Conservation (phyloP, 2,329 filamentous ascomycete genomes). For the Diatrype stigma region DNA sequence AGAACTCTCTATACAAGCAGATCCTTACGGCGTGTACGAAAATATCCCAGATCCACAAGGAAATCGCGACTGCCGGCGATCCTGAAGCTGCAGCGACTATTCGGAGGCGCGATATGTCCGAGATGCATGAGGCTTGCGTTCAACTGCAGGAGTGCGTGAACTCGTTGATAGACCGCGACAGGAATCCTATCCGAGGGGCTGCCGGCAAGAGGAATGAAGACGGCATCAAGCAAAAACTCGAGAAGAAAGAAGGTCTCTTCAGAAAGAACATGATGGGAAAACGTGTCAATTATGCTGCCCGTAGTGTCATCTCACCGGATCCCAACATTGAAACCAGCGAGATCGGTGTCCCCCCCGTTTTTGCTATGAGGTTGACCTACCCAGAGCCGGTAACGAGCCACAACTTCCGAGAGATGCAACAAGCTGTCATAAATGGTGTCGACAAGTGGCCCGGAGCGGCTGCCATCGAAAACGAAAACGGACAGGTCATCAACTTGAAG, state of each 20-base stretch:
- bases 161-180: slow-evolving; percentile 83
- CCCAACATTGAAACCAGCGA: slow-evolving; percentile 99
- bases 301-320: slow-evolving; percentile 96
- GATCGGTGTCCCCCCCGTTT: slow-evolving; percentile 97
- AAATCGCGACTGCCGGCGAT: slow-evolving; percentile 49
- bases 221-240: slow-evolving; percentile 94
- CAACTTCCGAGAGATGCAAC: slow-evolving; percentile 93
- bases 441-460: slow-evolving; percentile 92
- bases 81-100: slow-evolving; percentile 31
- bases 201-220: slow-evolving; percentile 79
- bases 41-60: slow-evolving; percentile 69
- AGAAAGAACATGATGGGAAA: slow-evolving; percentile 99
- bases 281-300: slow-evolving; percentile 95
- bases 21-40: slow-evolving; percentile 73
- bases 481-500: slow-evolving; percentile 81
- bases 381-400: slow-evolving; percentile 96
- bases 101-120: slow-evolving; percentile 61
- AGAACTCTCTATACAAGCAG: slow-evolving; percentile 82
- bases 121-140: slow-evolving; percentile 78
- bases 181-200: slow-evolving; percentile 75
- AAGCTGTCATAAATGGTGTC: slow-evolving; percentile 91
- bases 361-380: slow-evolving; percentile 92
- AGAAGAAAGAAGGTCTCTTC: slow-evolving; percentile 98
- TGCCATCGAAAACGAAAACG: slow-evolving; percentile 93
- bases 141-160: slow-evolving; percentile 87